Evolutionary conservation across 495 filamentous ascomycete genomes (phyloP).

Genomic region (Tuber umbilicatum): DNA sequence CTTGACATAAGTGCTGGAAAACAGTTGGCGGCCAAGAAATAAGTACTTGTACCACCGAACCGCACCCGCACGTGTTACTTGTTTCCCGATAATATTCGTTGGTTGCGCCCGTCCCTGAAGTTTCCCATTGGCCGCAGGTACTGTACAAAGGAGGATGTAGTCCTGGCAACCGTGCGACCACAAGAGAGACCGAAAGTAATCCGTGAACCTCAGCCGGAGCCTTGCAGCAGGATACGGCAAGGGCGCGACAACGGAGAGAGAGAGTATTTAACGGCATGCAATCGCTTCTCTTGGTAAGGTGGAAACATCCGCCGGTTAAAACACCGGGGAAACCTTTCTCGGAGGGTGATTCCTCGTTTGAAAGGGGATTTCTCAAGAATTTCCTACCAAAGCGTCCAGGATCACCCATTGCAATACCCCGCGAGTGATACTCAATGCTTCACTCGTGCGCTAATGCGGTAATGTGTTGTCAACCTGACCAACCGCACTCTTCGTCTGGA

Average conservation of each 20-base stretch:
- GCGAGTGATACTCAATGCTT: conserved; percentile 3
- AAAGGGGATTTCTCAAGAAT: background rate
- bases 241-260: background rate
- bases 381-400: background rate
- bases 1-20: background rate
- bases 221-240: background rate
- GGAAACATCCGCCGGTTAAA: background rate
- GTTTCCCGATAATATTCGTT: background rate
- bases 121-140: background rate
- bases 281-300: background rate
- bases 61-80: background rate
- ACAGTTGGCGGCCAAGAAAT: background rate
- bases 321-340: background rate
- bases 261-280: background rate
- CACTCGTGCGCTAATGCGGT: background rate
- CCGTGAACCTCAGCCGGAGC: background rate
- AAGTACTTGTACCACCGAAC: background rate
- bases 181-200: background rate
- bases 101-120: background rate
- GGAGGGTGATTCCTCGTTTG: background rate
- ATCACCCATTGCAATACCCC: background rate
- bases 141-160: background rate
- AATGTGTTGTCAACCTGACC: background rate
- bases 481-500: background rate
- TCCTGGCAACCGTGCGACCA: background rate